A percentile compares a stretch with the other conserved stretches of the same genome.
Evolutionary conservation across 1,284 basidiomycete genomes (phyloP).

Genomic region (Mycosarcoma mackinlayi): DNA sequence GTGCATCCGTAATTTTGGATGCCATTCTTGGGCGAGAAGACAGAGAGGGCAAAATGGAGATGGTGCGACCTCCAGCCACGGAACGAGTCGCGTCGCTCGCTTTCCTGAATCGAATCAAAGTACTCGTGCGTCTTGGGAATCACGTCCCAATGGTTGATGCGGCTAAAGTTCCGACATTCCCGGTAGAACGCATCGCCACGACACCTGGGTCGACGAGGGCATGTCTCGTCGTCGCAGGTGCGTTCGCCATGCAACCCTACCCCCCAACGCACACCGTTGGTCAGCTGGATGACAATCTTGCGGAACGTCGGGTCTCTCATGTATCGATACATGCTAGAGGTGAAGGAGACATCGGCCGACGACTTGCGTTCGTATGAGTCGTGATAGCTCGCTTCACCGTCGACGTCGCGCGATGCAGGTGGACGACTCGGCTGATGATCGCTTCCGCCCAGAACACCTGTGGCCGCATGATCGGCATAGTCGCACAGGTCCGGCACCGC

Average conservation of each 20-base stretch:
- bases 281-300: conserved; percentile 73
- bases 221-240: conserved; percentile 80
- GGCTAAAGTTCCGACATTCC: conserved; percentile 82
- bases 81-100: conserved; percentile 77
- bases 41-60: conserved; percentile 89
- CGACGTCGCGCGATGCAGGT: conserved; percentile 10
- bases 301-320: conserved; percentile 55
- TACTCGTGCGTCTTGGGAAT: conserved; percentile 73
- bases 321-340: conserved; percentile 46
- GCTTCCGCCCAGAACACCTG: conserved; percentile 61
- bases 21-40: conserved; percentile 73
- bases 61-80: conserved; percentile 91
- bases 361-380: conserved; percentile 40
- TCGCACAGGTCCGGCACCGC: conserved; percentile 69
- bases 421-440: conserved; percentile 5
- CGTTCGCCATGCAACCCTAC: conserved; percentile 86
- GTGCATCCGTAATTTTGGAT: conserved; percentile 57
- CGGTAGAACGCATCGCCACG: conserved; percentile 77
- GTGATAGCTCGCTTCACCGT: conserved; percentile 29
- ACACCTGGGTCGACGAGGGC: conserved; percentile 72
- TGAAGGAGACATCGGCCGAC: conserved; percentile 18
- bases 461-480: conserved; percentile 71
- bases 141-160: conserved; percentile 84
- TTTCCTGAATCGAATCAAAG: conserved; percentile 67
- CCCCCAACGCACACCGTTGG: conserved; percentile 90